Conservation (phyloP, 805 yeast species). For the Lipomyces lipofer region DNA sequence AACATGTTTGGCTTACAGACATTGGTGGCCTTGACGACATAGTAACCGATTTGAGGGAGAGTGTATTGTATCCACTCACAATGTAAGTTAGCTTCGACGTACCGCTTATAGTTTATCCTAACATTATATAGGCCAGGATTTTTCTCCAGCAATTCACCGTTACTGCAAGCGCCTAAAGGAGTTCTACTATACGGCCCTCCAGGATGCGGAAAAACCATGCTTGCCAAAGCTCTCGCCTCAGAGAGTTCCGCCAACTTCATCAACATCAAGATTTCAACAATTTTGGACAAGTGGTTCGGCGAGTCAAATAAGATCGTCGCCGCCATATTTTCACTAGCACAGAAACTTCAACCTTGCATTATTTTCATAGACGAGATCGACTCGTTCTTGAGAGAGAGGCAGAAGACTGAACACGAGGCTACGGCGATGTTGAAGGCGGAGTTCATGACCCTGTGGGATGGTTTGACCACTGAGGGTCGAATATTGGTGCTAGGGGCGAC, state of each 20-base stretch:
- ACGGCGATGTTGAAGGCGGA: conserved; percentile 93
- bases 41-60: conserved; percentile 81
- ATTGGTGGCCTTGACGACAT: conserved; percentile 86
- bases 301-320: conserved; percentile 92
- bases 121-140: conserved; percentile 58
- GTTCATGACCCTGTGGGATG: conserved; percentile 98
- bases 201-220: conserved; percentile 97
- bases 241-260: conserved; percentile 91
- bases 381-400: conserved; percentile 84
- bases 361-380: conserved; percentile 96
- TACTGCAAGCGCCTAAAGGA: conserved; percentile 91
- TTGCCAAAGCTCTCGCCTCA: conserved; percentile 90
- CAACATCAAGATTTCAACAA: conserved; percentile 86
- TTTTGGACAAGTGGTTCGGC: conserved; percentile 98
- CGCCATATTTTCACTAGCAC: conserved; percentile 86
- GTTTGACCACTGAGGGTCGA: conserved; percentile 61
- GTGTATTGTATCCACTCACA: conserved; percentile 83
- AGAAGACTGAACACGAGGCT: conserved; percentile 87
- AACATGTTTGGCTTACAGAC: conserved; percentile 44
- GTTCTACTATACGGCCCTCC: conserved; percentile 93
- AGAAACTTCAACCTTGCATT: conserved; percentile 89
- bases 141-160: conserved; percentile 62
- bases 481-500: conserved; percentile 93
- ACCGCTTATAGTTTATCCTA: background rate
- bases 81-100: conserved; percentile 19